Conservation (phyloP, 202 grass and related monocot genomes). For the Digitaria exilis region DNA sequence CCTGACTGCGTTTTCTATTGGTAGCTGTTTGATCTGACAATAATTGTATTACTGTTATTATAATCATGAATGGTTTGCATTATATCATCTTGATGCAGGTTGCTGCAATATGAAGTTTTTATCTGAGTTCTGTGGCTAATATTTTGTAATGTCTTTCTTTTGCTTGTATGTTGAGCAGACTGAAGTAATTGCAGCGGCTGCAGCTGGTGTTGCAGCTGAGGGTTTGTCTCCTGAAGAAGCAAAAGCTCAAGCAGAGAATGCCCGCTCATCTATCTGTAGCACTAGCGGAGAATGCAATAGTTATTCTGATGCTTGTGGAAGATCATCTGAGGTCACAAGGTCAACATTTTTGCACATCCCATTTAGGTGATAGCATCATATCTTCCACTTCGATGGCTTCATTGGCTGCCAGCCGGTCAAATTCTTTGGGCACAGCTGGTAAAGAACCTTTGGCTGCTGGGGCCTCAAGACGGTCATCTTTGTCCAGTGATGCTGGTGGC, state of each 20-base stretch:
- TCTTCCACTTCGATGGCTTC: conserved; percentile 58
- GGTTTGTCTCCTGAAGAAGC: conserved; percentile 90
- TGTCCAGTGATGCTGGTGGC: conserved; percentile 84
- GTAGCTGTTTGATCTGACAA: conserved; percentile 1
- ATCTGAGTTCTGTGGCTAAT: neutral
- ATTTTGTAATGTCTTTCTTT: conserved; percentile 41
- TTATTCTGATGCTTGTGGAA: conserved; percentile 99
- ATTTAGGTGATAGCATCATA: conserved; percentile 45
- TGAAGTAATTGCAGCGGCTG: conserved; percentile 97
- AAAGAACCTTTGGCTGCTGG: conserved; percentile 55
- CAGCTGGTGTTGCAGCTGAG: conserved; percentile 98
- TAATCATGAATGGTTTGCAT: neutral
- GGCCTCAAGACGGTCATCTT: conserved; percentile 56
- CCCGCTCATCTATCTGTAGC: conserved; percentile 96
- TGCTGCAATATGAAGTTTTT: conserved; percentile 5
- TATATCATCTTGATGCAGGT: conserved; percentile 11
- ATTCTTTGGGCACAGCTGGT: conserved; percentile 66
- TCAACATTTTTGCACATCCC: conserved; percentile 67
- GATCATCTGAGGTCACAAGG: conserved; percentile 95
- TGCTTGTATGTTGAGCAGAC: conserved; percentile 60
- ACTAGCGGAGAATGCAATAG: conserved; percentile 92
- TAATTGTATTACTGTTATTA: neutral
- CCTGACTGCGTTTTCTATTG: neutral
- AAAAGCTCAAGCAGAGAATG: conserved; percentile 95
- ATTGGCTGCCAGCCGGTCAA: conserved; percentile 62